Conservation (phyloP, 2,329 filamentous ascomycete genomes). For the Diplodia scrobiculata region DNA sequence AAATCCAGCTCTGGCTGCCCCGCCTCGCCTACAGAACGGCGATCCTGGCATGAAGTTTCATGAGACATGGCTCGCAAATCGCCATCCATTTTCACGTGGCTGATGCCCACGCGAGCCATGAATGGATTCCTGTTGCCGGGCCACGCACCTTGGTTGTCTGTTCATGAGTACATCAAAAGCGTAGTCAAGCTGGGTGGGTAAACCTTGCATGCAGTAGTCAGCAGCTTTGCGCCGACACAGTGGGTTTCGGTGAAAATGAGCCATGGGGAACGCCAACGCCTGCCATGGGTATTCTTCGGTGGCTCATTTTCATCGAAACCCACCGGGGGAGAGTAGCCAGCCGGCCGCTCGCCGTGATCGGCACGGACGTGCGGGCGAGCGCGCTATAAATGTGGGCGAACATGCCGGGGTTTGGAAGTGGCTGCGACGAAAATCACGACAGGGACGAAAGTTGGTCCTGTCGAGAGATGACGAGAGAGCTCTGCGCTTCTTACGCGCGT, state of each 20-base stretch:
- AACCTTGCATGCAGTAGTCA: constrained; percentile 2
- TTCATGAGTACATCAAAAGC: not conserved
- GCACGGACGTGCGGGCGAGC: not conserved
- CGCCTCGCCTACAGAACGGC: constrained; percentile 11
- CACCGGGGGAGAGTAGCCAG: constrained; percentile 5
- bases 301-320: too few relatives aligned
- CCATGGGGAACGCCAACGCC: too few relatives aligned
- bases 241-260: too few relatives aligned
- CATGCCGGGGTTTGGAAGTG: constrained; percentile 1
- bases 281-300: too few relatives aligned
- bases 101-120: not conserved
- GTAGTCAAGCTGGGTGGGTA: not conserved
- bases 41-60: not conserved
- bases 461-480: constrained; percentile 8
- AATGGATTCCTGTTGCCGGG: not conserved
- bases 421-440: constrained; percentile 1
- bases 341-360: constrained; percentile 12
- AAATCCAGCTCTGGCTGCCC: not conserved
- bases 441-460: not conserved
- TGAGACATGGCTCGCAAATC: not conserved
- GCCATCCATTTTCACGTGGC: not conserved
- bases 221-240: not conserved
- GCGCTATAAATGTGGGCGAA: constrained; percentile 16
- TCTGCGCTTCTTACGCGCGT: constrained; percentile 13
- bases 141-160: not conserved